Evolutionary conservation across 164 flowering plant species (phyloP).

Genomic region (Vitis rotundifolia): DNA sequence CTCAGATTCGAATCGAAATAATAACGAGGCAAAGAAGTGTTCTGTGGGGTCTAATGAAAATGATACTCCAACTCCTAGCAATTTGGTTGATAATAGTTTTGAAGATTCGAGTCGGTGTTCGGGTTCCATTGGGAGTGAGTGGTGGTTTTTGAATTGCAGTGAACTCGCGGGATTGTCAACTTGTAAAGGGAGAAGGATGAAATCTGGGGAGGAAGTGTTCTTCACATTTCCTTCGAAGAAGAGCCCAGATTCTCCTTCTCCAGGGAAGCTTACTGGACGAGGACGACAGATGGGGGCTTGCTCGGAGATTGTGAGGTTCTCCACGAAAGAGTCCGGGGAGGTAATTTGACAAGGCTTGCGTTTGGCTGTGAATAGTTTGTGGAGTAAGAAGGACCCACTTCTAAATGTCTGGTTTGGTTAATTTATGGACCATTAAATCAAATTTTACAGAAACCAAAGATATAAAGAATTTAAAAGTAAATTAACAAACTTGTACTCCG

Average conservation of each 20-base stretch:
- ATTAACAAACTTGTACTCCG: too few species aligned
- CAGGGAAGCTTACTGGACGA: conserved; percentile 51
- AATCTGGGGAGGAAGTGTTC: conserved; percentile 60
- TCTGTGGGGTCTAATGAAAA: conserved; percentile 2
- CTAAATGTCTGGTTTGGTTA: not conserved
- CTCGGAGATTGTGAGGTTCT: conserved; percentile 93
- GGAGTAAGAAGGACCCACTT: too few species aligned
- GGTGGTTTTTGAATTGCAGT: conserved; percentile 79
- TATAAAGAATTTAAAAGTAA: too few species aligned
- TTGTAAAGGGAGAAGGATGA: conserved; percentile 78
- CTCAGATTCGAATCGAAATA: conserved; percentile 6
- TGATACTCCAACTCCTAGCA: conserved; percentile 4
- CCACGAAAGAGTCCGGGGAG: conserved; percentile 78
- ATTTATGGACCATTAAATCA: not conserved
- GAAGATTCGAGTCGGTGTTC: conserved; percentile 6
- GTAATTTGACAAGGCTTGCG: conserved; percentile 25
- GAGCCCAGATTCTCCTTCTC: conserved; percentile 29
- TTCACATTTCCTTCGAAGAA: conserved; percentile 64
- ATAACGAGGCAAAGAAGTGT: conserved; percentile 1
- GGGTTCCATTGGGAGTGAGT: conserved; percentile 37
- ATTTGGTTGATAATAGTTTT: not conserved
- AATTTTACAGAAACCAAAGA: too few species aligned
- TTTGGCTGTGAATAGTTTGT: too few species aligned
- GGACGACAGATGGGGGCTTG: conserved; percentile 52
- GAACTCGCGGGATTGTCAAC: conserved; percentile 85